Evolutionary conservation across 805 yeast genomes (phyloP).

Genomic region (Hanseniaspora lachancei): DNA sequence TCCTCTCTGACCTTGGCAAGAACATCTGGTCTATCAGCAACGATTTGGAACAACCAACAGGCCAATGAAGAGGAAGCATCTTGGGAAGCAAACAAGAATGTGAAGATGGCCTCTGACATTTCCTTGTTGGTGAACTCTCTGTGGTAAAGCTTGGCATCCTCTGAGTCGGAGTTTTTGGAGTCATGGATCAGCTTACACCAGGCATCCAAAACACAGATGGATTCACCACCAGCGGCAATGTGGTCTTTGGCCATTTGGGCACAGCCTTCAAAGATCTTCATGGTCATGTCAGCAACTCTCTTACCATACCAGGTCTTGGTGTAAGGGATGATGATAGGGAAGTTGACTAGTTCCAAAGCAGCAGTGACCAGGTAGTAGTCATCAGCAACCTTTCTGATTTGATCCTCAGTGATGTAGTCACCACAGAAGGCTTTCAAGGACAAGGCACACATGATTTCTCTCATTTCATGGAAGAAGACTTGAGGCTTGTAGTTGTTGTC

Average conservation of each 20-base stretch:
- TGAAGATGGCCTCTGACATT: conserved; percentile 91
- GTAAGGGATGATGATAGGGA: conserved; percentile 90
- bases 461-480: conserved; percentile 80
- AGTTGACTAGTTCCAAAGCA: conserved; percentile 91
- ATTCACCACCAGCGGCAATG: conserved; percentile 62
- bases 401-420: conserved; percentile 81
- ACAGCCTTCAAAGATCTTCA: conserved; percentile 80
- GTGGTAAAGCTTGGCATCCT: conserved; percentile 45
- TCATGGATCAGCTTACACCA: conserved; percentile 83
- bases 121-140: conserved; percentile 82
- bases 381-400: conserved; percentile 77
- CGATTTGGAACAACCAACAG: conserved; percentile 94
- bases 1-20: conserved; percentile 78
- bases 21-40: conserved; percentile 91
- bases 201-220: conserved; percentile 86
- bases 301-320: conserved; percentile 98
- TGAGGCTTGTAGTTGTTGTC: conserved; percentile 42
- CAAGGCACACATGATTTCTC: conserved; percentile 91
- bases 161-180: conserved; percentile 37
- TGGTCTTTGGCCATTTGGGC: conserved; percentile 77
- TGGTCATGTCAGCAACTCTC: conserved; percentile 81
- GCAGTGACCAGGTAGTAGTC: conserved; percentile 87
- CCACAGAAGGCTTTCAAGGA: conserved; percentile 93
- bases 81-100: conserved; percentile 93
- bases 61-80: conserved; percentile 96